Base-by-base conservation (phyloP, 2,329 filamentous ascomycete species). In the Knufia fluminis region DNA sequence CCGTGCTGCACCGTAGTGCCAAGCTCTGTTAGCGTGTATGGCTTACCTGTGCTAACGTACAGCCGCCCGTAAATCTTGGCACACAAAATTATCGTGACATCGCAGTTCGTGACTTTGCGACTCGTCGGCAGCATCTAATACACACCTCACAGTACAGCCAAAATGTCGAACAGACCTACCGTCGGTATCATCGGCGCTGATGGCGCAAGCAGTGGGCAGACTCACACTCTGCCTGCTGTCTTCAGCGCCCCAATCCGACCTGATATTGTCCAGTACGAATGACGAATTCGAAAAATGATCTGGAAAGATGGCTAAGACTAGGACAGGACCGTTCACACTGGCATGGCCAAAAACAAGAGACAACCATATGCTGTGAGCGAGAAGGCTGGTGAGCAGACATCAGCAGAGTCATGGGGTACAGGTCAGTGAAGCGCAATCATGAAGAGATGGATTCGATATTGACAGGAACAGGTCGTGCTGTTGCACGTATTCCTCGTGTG, bases 341-440 rank as follows among this genome's bases (percentile, higher is more conserved):
- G 92, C 69, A 94, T 98, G 80, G 91, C 91, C 72, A 98, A 98
- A 88, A 98, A 98, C 85, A 96, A 94, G 85, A 86, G 92, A 73
- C 92, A 98, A 78, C 90, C 92, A 65, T 98, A 98, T 75, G 83
- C 92, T 68, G 92, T 98, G 80, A 95, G 89, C 85, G 91, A 97
- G 86, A 98, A 98, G 86, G 92, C 92, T 71, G 92, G 92, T 79
- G 92, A 98, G 79, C 92, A 98, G 80, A 98, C 92, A 71, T 95
- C 88, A 76, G 92, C 92, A 71, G 92, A 98, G 82, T 98, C 94
- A 63, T 98, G 92, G 92, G 91, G 91, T 84, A 97, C 91, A 78
- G 91, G 88, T 94, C 73, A 76, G 85, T 85, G 62, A 52, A 55
- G 56, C 57, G 52, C 44, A 62, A 55, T 56, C 48, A 49, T 52